phyloP scores from a whole-genome alignment of 208 protist species.

The Leptomonas seymouri region DNA sequence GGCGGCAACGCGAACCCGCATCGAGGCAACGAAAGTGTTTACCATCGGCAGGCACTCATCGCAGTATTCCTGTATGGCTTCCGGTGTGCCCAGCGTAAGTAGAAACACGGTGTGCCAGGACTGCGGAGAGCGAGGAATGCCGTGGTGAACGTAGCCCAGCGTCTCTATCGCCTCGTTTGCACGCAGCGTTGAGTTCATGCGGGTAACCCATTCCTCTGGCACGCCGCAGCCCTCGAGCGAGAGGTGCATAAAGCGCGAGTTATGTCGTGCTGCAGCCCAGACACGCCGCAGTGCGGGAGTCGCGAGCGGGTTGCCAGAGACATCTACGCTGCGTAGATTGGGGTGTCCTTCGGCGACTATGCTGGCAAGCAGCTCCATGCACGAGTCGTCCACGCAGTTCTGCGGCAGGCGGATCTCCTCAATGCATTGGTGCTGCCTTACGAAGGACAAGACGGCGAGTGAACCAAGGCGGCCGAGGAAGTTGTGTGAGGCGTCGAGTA shows the following conservation, averaged over 20 bases:
- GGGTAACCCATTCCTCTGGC: constrained; percentile 62
- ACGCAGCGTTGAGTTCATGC: constrained; percentile 63
- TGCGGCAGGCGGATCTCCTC: constrained; percentile 56
- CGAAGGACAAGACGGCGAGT: constrained; percentile 71
- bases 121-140: constrained; percentile 40
- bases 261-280: constrained; percentile 58
- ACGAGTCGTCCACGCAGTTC: constrained; percentile 64
- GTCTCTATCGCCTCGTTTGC: constrained; percentile 52
- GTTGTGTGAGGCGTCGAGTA: constrained; percentile 75
- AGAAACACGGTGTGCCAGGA: constrained; percentile 77
- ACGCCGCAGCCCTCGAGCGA: constrained; percentile 58
- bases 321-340: constrained; percentile 54
- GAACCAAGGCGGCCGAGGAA: constrained; percentile 77
- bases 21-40: constrained; percentile 53
- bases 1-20: constrained; percentile 72
- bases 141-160: constrained; percentile 48
- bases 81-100: constrained; percentile 49
- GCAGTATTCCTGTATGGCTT: constrained; percentile 52
- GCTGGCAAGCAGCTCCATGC: constrained; percentile 66
- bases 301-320: constrained; percentile 71
- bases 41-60: constrained; percentile 59
- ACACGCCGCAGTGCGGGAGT: constrained; percentile 65
- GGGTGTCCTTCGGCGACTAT: constrained; percentile 55
- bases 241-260: constrained; percentile 43
- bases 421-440: constrained; percentile 61